A percentile compares a stretch with the other conserved stretches of the same genome.
phyloP scores from a whole-genome alignment of 345 rosid genomes.

The Aquilaria sinensis region DNA sequence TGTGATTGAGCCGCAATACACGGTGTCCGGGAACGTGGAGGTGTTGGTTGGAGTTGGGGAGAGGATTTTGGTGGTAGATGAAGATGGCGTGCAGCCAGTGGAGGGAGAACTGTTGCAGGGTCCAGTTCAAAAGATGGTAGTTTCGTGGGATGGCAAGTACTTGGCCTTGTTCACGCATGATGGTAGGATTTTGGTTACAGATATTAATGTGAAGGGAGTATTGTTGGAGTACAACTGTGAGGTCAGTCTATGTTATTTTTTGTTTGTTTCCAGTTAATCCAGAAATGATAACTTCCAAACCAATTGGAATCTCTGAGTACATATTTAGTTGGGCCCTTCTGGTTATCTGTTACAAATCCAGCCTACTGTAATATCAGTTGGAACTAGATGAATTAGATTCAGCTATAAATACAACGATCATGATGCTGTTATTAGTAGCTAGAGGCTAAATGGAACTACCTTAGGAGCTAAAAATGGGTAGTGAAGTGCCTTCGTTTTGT shows the following conservation, averaged over 20 bases:
- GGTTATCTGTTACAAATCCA: too few species aligned
- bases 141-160: constrained; percentile 71
- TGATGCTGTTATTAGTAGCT: too few species aligned
- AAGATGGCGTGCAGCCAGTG: constrained; percentile 66
- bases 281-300: too few species aligned
- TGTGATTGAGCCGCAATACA: constrained; percentile 87
- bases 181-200: constrained; percentile 67
- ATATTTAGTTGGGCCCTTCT: too few species aligned
- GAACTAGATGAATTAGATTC: too few species aligned
- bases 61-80: constrained; percentile 62
- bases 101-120: constrained; percentile 46
- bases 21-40: constrained; percentile 80
- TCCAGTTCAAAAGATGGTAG: constrained; percentile 71
- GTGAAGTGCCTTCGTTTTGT: not conserved
- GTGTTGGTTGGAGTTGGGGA: constrained; percentile 58
- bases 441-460: too few species aligned
- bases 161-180: constrained; percentile 86
- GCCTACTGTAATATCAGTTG: too few species aligned
- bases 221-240: constrained; percentile 67
- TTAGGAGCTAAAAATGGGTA: too few species aligned
- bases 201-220: constrained; percentile 38
- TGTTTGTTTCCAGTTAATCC: not conserved
- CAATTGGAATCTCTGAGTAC: too few species aligned
- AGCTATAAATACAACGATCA: too few species aligned
- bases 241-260: constrained; percentile 29